Evolutionary conservation across 2,329 filamentous ascomycete genomes (phyloP), one percentile per base, ranked within the genome.

Genomic region (Hypoxylon sp.): DNA sequence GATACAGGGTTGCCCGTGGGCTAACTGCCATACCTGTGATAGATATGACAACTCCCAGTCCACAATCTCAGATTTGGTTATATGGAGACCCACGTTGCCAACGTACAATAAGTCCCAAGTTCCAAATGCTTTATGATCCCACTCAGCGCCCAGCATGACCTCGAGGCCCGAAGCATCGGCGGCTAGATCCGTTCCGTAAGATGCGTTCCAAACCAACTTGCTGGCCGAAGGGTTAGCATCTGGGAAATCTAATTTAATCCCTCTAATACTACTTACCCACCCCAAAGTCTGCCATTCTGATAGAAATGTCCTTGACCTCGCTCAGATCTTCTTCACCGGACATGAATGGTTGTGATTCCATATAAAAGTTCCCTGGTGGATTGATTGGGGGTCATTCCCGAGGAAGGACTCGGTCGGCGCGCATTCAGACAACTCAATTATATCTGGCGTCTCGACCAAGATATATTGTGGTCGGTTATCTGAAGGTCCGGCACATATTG

Each of bases 41-140:
- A 22, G 6, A 22, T 6, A 44, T 22, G 41, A 22, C 19, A 44
- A 19, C 19, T 6, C 17, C 15, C 15, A 19, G 37, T 17, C 15
- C 17, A 41, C 4, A 17, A 17, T 41, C 41, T 22, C 17, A 22
- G 22, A 20, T 22, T 44, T 8, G 17, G 41, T 8, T 22, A n/a
- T 20, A 44, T 17, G 19, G 41, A 22, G 41, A 44, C n/a, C n/a
- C n/a, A 3, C 17, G 8, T 11, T 44, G 41, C 41, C 41, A 22
- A 44, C 41, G 22, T 44, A 44, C 41, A 44, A 44, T 22, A 17
- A 44, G 41, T 44, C 41, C 41, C 17, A 44, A 44, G 41, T 44
- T 44, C 41, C 41, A 44, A 44, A 44, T 44, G 41, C 41, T 44
- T 44, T 44, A 2, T 44, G 41, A 8, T 44, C 17, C 41, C 41